These are phyloP conservation scores for Flaveria robusta DNA, from an alignment of 129 eudicot species.

Conservation along the genomic window DNA sequence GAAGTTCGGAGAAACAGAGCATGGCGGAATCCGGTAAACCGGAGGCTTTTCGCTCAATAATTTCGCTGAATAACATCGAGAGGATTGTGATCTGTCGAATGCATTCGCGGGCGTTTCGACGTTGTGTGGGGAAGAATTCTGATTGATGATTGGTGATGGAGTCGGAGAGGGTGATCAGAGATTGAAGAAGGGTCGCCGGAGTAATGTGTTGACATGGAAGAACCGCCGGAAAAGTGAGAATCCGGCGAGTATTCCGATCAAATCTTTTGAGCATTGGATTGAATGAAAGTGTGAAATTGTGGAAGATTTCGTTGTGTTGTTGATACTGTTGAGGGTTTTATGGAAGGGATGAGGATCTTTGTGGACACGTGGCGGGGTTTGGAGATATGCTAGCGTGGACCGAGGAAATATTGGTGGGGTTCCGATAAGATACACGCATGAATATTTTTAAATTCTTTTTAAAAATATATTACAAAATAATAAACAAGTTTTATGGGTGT, in stretches of 20 bases:
- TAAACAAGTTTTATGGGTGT: too few relatives aligned
- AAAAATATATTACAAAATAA: too few relatives aligned
- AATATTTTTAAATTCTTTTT: too few relatives aligned
- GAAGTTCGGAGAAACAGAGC: constrained; percentile 74
- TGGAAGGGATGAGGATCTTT: constrained; percentile 30
- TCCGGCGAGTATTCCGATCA: constrained; percentile 70
- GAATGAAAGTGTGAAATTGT: neutral
- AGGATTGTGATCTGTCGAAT: constrained; percentile 57
- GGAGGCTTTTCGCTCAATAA: constrained; percentile 31
- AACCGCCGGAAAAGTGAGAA: constrained; percentile 72
- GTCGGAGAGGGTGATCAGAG: constrained; percentile 51
- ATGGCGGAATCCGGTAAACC: constrained; percentile 32
- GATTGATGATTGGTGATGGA: constrained; percentile 34
- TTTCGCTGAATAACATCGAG: constrained; percentile 52
- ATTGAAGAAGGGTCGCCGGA: constrained; percentile 58
- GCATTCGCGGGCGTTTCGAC: constrained; percentile 50
- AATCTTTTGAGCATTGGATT: constrained; percentile 40
- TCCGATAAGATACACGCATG: constrained; percentile 39
- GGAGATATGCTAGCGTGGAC: constrained; percentile 34
- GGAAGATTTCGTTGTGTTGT: constrained; percentile 17
- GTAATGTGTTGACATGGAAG: constrained; percentile 64
- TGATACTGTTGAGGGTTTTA: constrained; percentile 35
- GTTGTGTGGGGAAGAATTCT: constrained; percentile 44
- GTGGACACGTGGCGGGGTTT: constrained; percentile 60
- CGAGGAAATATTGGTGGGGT: constrained; percentile 15